A percentile compares a stretch with the other conserved stretches of the same genome.
These are phyloP conservation scores for Botryotinia globosa DNA, from an alignment of 2,329 filamentous ascomycete genomes.

Conservation along the genomic window DNA sequence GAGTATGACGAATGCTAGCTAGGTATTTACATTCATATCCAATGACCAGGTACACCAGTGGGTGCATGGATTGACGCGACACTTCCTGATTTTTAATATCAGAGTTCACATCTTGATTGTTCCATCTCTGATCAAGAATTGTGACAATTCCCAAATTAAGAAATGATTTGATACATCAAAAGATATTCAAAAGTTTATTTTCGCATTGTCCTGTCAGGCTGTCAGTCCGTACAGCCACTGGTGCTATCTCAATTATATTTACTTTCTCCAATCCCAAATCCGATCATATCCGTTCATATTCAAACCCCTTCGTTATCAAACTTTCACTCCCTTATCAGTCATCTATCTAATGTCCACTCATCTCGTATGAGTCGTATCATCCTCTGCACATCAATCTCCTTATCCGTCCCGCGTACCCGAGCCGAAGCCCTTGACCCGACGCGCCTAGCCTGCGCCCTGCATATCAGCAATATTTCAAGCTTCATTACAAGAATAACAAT, in stretches of 20 bases:
- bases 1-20: not conserved
- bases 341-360: not conserved
- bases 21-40: not conserved
- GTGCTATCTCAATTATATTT: not conserved
- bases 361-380: not conserved
- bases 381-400: not conserved
- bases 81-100: too few relatives aligned
- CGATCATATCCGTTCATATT: not conserved
- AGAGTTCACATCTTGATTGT: too few relatives aligned
- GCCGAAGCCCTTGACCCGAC: not conserved
- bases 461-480: not conserved
- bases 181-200: too few relatives aligned
- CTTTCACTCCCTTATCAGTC: not conserved
- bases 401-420: not conserved
- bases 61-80: too few relatives aligned
- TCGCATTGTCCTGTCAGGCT: too few relatives aligned
- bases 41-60: not conserved
- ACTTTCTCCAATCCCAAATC: not conserved
- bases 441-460: not conserved
- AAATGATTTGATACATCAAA: too few relatives aligned
- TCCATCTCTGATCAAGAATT: too few relatives aligned
- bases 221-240: too few relatives aligned
- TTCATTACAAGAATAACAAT: not conserved
- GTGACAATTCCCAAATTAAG: too few relatives aligned
- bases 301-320: not conserved